phyloP scores from a whole-genome alignment of 1,284 basidiomycete genomes.

The Cutaneotrichosporon cutaneum region DNA sequence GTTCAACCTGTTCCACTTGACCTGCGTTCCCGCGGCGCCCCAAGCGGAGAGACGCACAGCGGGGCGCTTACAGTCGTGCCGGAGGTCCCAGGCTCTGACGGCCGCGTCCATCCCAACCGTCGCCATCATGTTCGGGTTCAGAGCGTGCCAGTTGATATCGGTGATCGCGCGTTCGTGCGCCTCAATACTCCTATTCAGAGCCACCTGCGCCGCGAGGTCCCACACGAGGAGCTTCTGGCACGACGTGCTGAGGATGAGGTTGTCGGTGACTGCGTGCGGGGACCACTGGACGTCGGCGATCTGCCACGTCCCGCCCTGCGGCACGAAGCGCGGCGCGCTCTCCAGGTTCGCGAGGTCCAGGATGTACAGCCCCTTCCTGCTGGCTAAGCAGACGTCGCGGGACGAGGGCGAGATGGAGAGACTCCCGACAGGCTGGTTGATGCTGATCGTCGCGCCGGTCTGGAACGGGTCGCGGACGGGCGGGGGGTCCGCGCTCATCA shows the following conservation, averaged over 20 bases:
- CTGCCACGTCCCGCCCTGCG: slow-evolving; percentile 95
- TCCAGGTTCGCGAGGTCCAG: slow-evolving; percentile 87
- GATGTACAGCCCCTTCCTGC: slow-evolving; percentile 91
- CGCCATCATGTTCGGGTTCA: slow-evolving; percentile 65
- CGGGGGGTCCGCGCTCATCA: not conserved
- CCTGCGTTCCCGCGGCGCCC: slow-evolving; percentile 65
- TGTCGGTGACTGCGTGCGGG: slow-evolving; percentile 76
- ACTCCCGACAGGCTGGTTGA: slow-evolving; percentile 55
- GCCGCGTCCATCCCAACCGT: slow-evolving; percentile 57
- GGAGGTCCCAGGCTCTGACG: slow-evolving; percentile 73
- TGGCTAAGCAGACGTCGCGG: slow-evolving; percentile 56
- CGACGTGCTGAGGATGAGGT: slow-evolving; percentile 93
- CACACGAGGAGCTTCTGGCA: slow-evolving; percentile 95
- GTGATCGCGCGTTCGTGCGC: slow-evolving; percentile 90
- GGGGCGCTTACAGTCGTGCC: slow-evolving; percentile 43
- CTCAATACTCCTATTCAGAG: slow-evolving; percentile 75
- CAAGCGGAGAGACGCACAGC: slow-evolving; percentile 53
- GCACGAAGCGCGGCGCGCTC: slow-evolving; percentile 84
- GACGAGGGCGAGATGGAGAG: slow-evolving; percentile 54
- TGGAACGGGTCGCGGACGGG: slow-evolving; percentile 37
- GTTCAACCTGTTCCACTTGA: slow-evolving; percentile 90
- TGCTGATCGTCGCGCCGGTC: slow-evolving; percentile 44
- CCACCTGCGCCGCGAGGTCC: slow-evolving; percentile 70
- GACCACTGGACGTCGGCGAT: slow-evolving; percentile 96
- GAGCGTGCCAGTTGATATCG: slow-evolving; percentile 92